Evolutionary conservation across 1,284 basidiomycete genomes (phyloP).

Genomic region (Hymenochaete sp.): DNA sequence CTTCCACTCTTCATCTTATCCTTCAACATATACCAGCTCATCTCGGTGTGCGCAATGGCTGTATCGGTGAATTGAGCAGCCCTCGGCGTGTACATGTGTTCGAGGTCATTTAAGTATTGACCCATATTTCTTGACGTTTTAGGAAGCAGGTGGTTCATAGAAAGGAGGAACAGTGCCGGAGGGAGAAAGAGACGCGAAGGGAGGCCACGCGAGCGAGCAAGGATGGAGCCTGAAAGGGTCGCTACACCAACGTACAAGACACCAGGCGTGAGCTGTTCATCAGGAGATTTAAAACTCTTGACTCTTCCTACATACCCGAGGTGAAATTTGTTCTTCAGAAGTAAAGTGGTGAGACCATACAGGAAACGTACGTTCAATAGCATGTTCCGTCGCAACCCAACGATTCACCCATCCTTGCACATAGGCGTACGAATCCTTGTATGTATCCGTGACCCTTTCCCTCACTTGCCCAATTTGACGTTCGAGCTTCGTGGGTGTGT

Average conservation of each 20-base stretch:
- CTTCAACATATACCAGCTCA: conserved; percentile 46
- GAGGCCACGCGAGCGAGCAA: conserved; percentile 69
- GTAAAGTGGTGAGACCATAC: not conserved
- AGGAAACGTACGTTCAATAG: conserved; percentile 66
- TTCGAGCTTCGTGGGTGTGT: conserved; percentile 66
- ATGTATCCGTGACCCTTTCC: conserved; percentile 43
- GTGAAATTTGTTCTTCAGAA: not conserved
- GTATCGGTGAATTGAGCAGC: conserved; percentile 62
- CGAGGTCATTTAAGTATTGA: conserved; percentile 58
- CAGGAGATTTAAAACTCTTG: conserved; percentile 69
- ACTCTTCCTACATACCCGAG: conserved; percentile 55
- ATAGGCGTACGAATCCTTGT: conserved; percentile 47
- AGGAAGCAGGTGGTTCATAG: conserved; percentile 74
- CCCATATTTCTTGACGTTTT: conserved; percentile 65
- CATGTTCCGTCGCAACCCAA: conserved; percentile 78
- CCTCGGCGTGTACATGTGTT: conserved; percentile 60
- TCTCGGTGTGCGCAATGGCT: conserved; percentile 51
- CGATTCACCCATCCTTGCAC: conserved; percentile 63
- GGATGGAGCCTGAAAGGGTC: conserved; percentile 77
- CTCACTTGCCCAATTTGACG: conserved; percentile 61
- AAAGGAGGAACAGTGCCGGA: conserved; percentile 54
- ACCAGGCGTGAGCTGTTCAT: conserved; percentile 80
- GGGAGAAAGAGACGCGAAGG: conserved; percentile 63
- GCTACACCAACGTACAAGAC: conserved; percentile 83
- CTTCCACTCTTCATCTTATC: conserved; percentile 35